Evolutionary conservation across 768 basidiomycete genomes (phyloP), one percentile per base, ranked within the genome.

Genomic region (Kwoniella bestiolae): DNA sequence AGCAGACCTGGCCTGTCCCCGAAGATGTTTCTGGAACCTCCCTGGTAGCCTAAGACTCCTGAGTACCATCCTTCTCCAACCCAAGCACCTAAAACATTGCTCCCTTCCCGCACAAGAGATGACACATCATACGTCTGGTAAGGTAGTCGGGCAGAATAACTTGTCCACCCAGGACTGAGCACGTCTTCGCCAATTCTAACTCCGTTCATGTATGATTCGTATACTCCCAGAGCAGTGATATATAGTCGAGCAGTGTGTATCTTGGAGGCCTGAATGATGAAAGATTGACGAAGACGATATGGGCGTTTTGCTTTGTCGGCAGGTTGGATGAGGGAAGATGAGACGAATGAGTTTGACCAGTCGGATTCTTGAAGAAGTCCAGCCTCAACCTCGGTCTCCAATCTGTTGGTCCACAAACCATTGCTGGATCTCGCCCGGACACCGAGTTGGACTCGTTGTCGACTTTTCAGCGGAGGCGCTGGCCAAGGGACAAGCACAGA

Each of bases 121-220:
- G 63, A 38, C 29, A 74, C 62, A 50, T 71, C 72, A 45, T 66
- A 63, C 6, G 67, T 67, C 61, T 72, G 70, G 34, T 69, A 74
- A 25, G 62, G 49, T 16, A 68, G 59, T 9, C 69, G 65, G 34
- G 67, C 55, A 34, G 41, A 29, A 49, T 75, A 75, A 34, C 63
- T 66, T 21, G 66, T 65, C 73, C 73, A 75, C 7, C 73, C 73
- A 5, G 73, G 73, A 1, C 65, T 55, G 7, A 75, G 63, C 12
- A 68, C 16, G n/a, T 72, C 55, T n/a, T 66, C 56, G 3, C 68
- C 71, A 7, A 75, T 60, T n/a, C 52, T 55, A 5, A 29, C 6
- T 11, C 73, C 73, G 61, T 75, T 75, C 41, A 73, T 50, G 21
- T 65, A 50, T 0, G 65, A 18, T 49, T 75, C 71, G 59, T 75